Conservation (phyloP, 1,284 basidiomycete genomes). For the Cutaneotrichosporon sp. region DNA sequence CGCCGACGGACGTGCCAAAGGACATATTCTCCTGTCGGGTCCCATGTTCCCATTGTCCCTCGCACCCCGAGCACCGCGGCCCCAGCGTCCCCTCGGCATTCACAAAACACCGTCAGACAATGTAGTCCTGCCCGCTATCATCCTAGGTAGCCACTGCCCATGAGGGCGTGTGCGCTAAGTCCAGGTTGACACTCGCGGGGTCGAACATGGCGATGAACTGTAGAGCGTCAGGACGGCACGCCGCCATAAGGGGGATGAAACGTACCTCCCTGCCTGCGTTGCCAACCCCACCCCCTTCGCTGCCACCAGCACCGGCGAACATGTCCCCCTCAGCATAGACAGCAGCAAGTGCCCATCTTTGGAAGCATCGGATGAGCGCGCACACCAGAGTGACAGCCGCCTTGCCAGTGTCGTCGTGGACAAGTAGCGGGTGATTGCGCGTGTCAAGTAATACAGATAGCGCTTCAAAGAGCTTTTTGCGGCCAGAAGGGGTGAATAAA, state of each 20-base stretch:
- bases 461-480: conserved; percentile 16
- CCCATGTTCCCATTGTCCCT: no score
- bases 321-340: conserved; percentile 44
- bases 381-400: conserved; percentile 36
- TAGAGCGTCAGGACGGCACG: background rate
- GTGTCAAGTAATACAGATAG: conserved; percentile 34
- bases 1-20: no score
- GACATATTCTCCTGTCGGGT: no score
- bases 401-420: conserved; percentile 47
- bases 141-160: conserved; percentile 21
- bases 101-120: no score
- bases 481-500: conserved; percentile 25
- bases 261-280: conserved; percentile 40
- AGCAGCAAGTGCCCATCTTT: conserved; percentile 42
- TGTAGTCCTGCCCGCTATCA: no score
- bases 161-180: conserved; percentile 23
- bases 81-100: no score
- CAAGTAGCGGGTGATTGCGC: conserved; percentile 39
- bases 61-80: no score
- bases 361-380: conserved; percentile 36
- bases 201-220: conserved; percentile 47
- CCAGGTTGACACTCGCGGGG: conserved; percentile 28
- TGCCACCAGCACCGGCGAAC: conserved; percentile 46
- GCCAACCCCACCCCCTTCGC: conserved; percentile 43
- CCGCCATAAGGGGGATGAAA: background rate